Evolutionary conservation across 2,329 filamentous ascomycete genomes (phyloP).

Genomic region (Tolypocladium ovalisporum): DNA sequence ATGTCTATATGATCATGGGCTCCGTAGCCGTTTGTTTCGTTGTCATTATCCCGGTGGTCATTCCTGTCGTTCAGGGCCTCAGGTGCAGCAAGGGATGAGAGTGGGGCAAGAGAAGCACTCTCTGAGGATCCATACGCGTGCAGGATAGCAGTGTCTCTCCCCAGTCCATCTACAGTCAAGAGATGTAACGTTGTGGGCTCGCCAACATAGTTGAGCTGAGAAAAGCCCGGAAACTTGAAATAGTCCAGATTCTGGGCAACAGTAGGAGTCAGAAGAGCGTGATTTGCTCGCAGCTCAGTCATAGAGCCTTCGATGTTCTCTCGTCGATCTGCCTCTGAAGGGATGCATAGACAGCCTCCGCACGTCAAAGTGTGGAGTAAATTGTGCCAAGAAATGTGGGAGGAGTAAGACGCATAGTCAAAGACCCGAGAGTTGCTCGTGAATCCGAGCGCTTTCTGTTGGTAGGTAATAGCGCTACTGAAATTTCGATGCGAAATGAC

Average conservation of each 20-base stretch:
- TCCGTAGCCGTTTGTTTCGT: background rate
- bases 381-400: background rate
- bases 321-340: background rate
- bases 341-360: slow-evolving; percentile 2
- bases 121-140: background rate
- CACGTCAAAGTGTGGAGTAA: background rate
- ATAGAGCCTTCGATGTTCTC: background rate
- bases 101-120: background rate
- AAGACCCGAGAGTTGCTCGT: slow-evolving; percentile 3
- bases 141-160: background rate
- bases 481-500: slow-evolving; percentile 16
- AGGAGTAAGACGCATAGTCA: slow-evolving; percentile 3
- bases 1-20: background rate
- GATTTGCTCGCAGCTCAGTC: background rate
- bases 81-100: background rate
- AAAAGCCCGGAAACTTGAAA: background rate
- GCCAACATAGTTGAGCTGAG: background rate
- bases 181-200: background rate
- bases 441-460: slow-evolving; percentile 5
- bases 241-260: background rate
- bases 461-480: slow-evolving; percentile 4
- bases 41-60: background rate
- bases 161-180: background rate
- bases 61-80: background rate
- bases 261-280: background rate